Evolutionary conservation across 768 basidiomycete genomes (phyloP).

Genomic region (Tulasnella sp.): DNA sequence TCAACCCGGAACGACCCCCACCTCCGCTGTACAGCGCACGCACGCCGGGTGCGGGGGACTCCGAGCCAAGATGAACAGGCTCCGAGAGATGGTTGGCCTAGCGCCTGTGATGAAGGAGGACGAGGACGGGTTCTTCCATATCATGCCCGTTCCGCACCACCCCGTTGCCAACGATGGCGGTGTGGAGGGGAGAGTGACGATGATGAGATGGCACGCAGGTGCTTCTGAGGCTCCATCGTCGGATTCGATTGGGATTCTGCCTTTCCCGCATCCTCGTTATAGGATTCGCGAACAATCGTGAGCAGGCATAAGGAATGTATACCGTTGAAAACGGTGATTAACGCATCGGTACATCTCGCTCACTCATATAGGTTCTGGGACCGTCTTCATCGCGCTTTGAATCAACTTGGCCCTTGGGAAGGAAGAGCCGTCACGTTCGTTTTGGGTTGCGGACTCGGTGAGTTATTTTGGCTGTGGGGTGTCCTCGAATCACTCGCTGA

Average conservation of each 20-base stretch:
- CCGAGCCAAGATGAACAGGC: background rate
- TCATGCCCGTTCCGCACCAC: background rate
- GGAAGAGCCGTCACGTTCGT: constrained; percentile 75
- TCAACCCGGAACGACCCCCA: background rate
- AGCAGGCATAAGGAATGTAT: background rate
- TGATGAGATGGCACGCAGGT: background rate
- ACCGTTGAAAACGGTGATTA: background rate
- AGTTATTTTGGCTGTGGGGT: background rate
- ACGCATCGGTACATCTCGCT: background rate
- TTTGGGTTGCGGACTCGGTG: constrained; percentile 36
- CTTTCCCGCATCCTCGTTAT: background rate
- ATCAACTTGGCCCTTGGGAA: constrained; percentile 70
- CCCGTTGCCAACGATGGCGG: background rate
- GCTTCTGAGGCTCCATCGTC: background rate
- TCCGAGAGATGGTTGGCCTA: background rate
- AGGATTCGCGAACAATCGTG: background rate
- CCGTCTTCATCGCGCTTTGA: constrained; percentile 54
- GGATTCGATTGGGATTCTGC: background rate
- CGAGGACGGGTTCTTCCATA: background rate
- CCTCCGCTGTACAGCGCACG: background rate
- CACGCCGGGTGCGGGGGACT: background rate
- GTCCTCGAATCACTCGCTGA: background rate
- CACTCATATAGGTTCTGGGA: background rate
- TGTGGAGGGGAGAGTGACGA: background rate
- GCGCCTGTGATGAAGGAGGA: background rate